phyloP scores from a whole-genome alignment of 257 asterid species.

The Fraxinus cuspidata region DNA sequence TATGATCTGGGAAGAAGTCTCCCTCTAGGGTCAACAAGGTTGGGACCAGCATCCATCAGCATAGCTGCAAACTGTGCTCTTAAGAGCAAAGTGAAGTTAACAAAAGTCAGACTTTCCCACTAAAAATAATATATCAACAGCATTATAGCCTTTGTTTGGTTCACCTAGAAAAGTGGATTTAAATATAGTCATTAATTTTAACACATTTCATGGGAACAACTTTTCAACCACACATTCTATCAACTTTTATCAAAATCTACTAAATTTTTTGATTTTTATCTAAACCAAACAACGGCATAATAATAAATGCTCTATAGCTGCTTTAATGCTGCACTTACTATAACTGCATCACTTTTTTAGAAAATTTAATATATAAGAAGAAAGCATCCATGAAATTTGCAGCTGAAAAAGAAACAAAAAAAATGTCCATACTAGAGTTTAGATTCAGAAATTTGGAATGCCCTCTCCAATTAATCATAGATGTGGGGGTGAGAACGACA shows the following conservation, averaged over 20 bases:
- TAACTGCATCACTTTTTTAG: neutral
- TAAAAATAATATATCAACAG: conserved; percentile 12
- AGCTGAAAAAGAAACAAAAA: conserved; percentile 2
- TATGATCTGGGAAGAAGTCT: conserved; percentile 85
- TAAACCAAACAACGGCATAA: too few relatives aligned
- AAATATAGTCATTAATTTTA: too few relatives aligned
- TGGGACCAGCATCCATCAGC: conserved; percentile 76
- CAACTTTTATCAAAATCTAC: too few relatives aligned
- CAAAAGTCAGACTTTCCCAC: conserved; percentile 24
- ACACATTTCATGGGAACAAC: too few relatives aligned
- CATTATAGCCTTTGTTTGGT: neutral
- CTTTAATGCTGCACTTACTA: conserved; percentile 4
- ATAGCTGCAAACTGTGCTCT: conserved; percentile 76
- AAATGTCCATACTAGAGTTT: conserved; percentile 1
- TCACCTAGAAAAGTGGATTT: too few relatives aligned
- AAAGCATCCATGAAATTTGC: neutral
- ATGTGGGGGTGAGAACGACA: neutral
- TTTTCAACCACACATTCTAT: too few relatives aligned
- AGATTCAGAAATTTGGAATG: neutral
- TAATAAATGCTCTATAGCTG: neutral
- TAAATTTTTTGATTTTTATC: too few relatives aligned
- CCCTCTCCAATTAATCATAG: neutral
- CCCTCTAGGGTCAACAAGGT: conserved; percentile 81
- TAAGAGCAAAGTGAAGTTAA: conserved; percentile 27
- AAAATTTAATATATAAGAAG: neutral